Conservation (phyloP, 176 grass and related monocot genomes). For the bread wheat (Triticum aestivum) region IWGSC_CS_RefSeq_v2.1 NC_057806.1:410652053-410652552, state of each 20-base stretch:
- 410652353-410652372: neutral
- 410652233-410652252: slow-evolving; percentile 71
- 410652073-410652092: neutral
- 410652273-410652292: slow-evolving; percentile 95
- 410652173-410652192: slow-evolving; percentile 53
- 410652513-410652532: slow-evolving; percentile 52
- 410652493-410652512: slow-evolving; percentile 67
- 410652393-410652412: slow-evolving; percentile 58
- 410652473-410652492: slow-evolving; percentile 82
- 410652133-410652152: slow-evolving; percentile 25
- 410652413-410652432: slow-evolving; percentile 30
- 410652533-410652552: slow-evolving; percentile 41
- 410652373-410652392: slow-evolving; percentile 74
- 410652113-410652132: neutral
- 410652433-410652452: slow-evolving; percentile 80
- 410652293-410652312: neutral
- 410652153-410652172: slow-evolving; percentile 13
- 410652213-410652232: slow-evolving; percentile 69
- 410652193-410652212: slow-evolving; percentile 71
- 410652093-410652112: neutral
- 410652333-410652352: neutral
- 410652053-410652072: neutral
- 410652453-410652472: slow-evolving; percentile 91
- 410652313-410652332: neutral
- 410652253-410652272: slow-evolving; percentile 81